Evolutionary conservation across 2,329 filamentous ascomycete species (phyloP).

Genomic region (Neofusicoccum parvum): DNA sequence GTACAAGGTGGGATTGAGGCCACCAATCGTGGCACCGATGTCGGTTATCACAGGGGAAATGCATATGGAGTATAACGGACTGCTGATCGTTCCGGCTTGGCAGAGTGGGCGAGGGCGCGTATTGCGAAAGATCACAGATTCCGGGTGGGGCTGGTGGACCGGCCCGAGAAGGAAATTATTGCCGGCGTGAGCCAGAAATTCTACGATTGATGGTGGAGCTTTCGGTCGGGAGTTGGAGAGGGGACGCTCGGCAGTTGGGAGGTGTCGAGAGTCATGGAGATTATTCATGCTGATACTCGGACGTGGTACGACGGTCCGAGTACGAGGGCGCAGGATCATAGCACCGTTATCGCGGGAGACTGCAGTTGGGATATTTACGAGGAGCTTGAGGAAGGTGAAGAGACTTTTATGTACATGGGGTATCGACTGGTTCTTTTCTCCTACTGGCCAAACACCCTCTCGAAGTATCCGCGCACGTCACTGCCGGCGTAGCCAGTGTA

Average conservation of each 20-base stretch:
- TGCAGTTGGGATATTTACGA: too few relatives aligned
- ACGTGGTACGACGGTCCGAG: too few relatives aligned
- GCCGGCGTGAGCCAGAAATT: background rate
- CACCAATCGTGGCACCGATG: background rate
- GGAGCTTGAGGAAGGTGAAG: too few relatives aligned
- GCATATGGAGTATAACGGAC: background rate
- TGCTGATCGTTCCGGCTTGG: background rate
- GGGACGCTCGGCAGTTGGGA: too few relatives aligned
- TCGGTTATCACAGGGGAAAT: background rate
- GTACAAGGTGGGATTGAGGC: background rate
- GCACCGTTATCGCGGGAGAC: too few relatives aligned
- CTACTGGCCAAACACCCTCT: slow-evolving; percentile 1
- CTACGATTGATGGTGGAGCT: background rate
- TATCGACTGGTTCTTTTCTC: background rate
- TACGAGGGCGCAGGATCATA: too few relatives aligned
- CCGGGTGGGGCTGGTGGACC: slow-evolving; percentile 5
- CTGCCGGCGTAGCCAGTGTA: slow-evolving; percentile 19
- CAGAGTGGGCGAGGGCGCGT: slow-evolving; percentile 1
- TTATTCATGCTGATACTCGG: too few relatives aligned
- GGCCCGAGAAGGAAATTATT: background rate
- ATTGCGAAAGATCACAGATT: slow-evolving; percentile 12
- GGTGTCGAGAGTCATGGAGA: too few relatives aligned
- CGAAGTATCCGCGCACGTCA: slow-evolving; percentile 11
- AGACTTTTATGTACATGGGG: too few relatives aligned
- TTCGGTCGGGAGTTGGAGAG: too few relatives aligned